Base-by-base conservation (phyloP, 768 basidiomycete species). In the Leccinum pellstonianum region DNA sequence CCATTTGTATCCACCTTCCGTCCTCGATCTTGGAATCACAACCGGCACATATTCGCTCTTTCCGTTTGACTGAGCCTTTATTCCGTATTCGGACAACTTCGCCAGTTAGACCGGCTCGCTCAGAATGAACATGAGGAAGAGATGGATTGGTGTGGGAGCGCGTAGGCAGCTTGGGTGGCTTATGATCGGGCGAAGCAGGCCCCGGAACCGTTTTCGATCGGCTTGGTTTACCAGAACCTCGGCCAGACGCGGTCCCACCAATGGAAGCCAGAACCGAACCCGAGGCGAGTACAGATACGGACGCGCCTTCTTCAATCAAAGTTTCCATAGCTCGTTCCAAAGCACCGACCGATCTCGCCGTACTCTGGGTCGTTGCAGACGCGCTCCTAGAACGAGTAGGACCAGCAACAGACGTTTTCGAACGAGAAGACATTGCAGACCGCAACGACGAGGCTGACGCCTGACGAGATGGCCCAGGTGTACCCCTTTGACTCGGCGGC, bases 1-100 rank as follows among this genome's bases (percentile, higher is more conserved):
- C 93, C 75, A 86, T 86, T 69, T 79, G 81, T 61, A 92, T 88
- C 93, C 87, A 95, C 65, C 90, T 78, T 63, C 89, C 88, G 70
- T 93, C 89, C 38, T 88, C 86, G 57, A 96, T 88, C 62, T 66
- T 75, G 70, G 80, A 81, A 56, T 79, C 72, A 74, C 95, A 97
- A 63, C 85, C 83, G 53, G 86, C 75, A 68, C 95, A 97, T 14
- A 75, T 69, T 60, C 77, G 81, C 25, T 56, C 63, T 68, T 66
- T 70, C 76, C 61, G 69, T 70, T 66, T 69, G 72, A 57, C 65
- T 62, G 68, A 70, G 60, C 64, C 72, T 74, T 68, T 69, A 69
- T 67, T 67, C 63, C 75, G 63, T 68, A 72, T 52, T 55, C 70
- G 66, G 55, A 62, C 65, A 56, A 73, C 61, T 63, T 78, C 67